A percentile compares a stretch with the other conserved stretches of the same genome.
These are phyloP conservation scores for Salix dunnii DNA, from an alignment of 345 rosid genomes.

Conservation along the genomic window DNA sequence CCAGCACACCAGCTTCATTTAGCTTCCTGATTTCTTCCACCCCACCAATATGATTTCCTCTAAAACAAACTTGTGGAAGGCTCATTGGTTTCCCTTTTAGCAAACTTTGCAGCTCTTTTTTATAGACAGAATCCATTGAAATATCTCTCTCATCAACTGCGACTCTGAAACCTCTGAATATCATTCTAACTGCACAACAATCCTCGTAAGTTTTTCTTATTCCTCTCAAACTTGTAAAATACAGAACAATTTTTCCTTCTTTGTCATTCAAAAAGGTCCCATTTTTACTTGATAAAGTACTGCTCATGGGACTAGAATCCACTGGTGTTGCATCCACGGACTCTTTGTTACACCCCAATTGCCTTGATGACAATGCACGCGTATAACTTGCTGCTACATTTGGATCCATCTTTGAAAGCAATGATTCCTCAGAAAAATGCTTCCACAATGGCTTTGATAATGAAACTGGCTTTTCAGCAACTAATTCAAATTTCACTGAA, in stretches of 20 bases:
- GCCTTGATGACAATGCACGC: slow-evolving; percentile 66
- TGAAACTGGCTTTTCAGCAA: slow-evolving; percentile 20
- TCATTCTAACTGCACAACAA: slow-evolving; percentile 40
- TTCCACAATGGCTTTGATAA: slow-evolving; percentile 56
- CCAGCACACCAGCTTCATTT: slow-evolving; percentile 40
- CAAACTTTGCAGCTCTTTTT: slow-evolving; percentile 33
- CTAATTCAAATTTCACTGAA: slow-evolving; percentile 9
- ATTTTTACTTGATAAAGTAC: slow-evolving; percentile 13
- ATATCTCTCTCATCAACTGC: slow-evolving; percentile 42
- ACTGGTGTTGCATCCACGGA: slow-evolving; percentile 20
- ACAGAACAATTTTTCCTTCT: slow-evolving; percentile 51
- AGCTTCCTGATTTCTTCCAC: slow-evolving; percentile 42
- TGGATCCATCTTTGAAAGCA: slow-evolving; percentile 62
- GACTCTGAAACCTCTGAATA: slow-evolving; percentile 39
- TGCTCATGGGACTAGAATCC: slow-evolving; percentile 26
- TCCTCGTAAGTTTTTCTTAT: slow-evolving; percentile 43
- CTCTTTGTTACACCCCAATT: slow-evolving; percentile 29
- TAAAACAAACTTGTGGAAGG: slow-evolving; percentile 41
- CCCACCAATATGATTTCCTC: slow-evolving; percentile 41
- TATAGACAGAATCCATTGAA: slow-evolving; percentile 37
- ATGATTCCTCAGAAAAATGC: slow-evolving; percentile 68
- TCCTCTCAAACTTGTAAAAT: slow-evolving; percentile 58
- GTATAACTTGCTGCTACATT: slow-evolving; percentile 57
- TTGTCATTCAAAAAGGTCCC: slow-evolving; percentile 14
- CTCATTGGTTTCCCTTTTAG: slow-evolving; percentile 24